Evolutionary conservation across 208 protist species (phyloP), one percentile per base, ranked within the genome.

Genomic region (Kentomonas sorsogonicus): DNA sequence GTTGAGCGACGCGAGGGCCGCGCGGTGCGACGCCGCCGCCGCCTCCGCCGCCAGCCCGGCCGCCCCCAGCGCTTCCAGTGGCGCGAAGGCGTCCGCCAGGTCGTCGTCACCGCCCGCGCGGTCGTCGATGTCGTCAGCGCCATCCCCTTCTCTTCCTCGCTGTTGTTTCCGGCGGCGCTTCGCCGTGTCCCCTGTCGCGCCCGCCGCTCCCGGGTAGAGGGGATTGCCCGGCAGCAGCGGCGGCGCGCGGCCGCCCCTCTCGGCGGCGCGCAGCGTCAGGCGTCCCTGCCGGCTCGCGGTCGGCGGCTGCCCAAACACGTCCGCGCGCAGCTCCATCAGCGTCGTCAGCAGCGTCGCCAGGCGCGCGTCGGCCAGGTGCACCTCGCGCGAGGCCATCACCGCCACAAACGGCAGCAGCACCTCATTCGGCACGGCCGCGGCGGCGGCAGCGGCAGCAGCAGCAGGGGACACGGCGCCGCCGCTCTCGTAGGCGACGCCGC

Each of bases 241-340:
- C 25, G 27, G 27, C 3, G 33, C 20, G 43, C 53, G 41, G 1
- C 55, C 60, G 18, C 60, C 58, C 45, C 44, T 74, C 30, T 23
- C 11, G 7, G 58, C 38, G 23, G 48, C 34, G 16, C 33, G 48
- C 36, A 87, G 52, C 15, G 66, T 83, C 34, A 77, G 53, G 27
- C 53, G 69, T 1, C 66, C 66, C 53, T 84, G 80, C 1, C 83
- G 83, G 46, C 69, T 73, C 23, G 58, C 61, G 3, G 69, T 78
- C n/a, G 87, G 87, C 16, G 87, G 87, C 44, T 86, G 79, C 9
- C 87, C 87, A 73, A 94, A 94, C 11, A 94, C 72, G 70, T 94
- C 79, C 3, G 57, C 53, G 6, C 87, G 87, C 47, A 72, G 60
- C 25, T 43, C 41, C 83, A 91, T 91, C 18, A 74, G 67, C 10